Base-by-base conservation (phyloP, 2,329 filamentous ascomycete species). In the Thermochaetoides dissita region DNA sequence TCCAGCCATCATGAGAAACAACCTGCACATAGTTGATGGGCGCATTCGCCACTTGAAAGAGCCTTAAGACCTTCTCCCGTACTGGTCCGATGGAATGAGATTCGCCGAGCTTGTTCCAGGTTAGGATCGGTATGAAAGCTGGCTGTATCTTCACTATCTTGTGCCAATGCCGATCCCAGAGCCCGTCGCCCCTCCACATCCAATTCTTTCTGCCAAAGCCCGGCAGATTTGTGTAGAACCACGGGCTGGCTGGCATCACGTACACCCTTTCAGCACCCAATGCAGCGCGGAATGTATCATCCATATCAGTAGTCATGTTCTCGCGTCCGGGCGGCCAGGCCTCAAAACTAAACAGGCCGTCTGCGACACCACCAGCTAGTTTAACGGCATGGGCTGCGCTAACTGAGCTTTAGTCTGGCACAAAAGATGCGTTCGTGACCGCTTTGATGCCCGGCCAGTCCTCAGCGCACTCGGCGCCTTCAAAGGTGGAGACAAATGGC, bases 91-190 rank as follows among this genome's bases (percentile, higher is more conserved):
- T 69, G 53, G 73, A 69, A 52, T 71, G 67, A 0, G 65, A 63
- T 50, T 74, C 71, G 12, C 70, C 70, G 43, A 62, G 74, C 45
- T 75, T 71, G 48, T 72, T 73, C 68, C 56, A 57, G 17, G 61
- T 62, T 31, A 65, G 55, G 35, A 65, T 62, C 50, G 58, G 44
- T 1, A 54, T 44, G 9, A 39, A 53, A 3, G 48, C 49, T 0
- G 51, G 49, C 35, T 49, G 42, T 12, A 66, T 62, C 33, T 66
- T 59, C 60, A 67, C 61, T 60, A 76, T 40, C 67, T 64, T 53
- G 12, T 64, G 58, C 75, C 76, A 79, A 9, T 75, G 69, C 41
- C 71, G 61, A 45, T 66, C 69, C 74, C 77, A 81, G 11, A 80
- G 57, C 45, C 68, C 63, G 49, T 79, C 76, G n/a, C 73, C 71